Conservation (phyloP, 495 filamentous ascomycete genomes). For the Penicillium lagena region DNA sequence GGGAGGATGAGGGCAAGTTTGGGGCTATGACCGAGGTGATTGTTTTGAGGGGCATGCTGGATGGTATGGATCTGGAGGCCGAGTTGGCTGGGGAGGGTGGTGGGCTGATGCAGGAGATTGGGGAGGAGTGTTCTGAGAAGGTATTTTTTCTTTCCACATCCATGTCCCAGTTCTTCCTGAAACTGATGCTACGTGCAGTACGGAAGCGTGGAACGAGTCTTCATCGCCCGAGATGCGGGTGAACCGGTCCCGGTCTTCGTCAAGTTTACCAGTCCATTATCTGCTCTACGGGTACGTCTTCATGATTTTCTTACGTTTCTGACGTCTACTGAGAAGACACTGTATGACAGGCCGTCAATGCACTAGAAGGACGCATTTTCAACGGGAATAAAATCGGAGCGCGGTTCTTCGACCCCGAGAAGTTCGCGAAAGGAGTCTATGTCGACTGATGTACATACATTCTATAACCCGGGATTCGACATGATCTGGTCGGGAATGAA, state of each 20-base stretch:
- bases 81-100: constrained; percentile 60
- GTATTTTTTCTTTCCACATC: constrained; percentile 22
- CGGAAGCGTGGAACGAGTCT: constrained; percentile 78
- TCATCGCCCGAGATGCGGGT: constrained; percentile 53
- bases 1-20: constrained; percentile 54
- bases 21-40: constrained; percentile 76
- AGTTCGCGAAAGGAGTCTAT: constrained; percentile 71
- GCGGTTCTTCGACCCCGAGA: constrained; percentile 71
- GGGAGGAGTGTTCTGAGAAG: constrained; percentile 82
- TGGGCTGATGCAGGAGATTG: constrained; percentile 85
- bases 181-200: constrained; percentile 44
- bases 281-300: constrained; percentile 60
- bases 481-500: too few relatives aligned
- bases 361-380: constrained; percentile 74
- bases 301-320: constrained; percentile 20
- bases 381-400: constrained; percentile 78
- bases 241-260: constrained; percentile 70
- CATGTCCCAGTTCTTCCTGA: background rate
- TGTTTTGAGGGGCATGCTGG: constrained; percentile 71
- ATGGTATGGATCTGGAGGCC: constrained; percentile 64
- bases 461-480: background rate
- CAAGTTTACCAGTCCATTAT: constrained; percentile 76
- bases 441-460: constrained; percentile 20
- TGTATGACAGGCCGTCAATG: constrained; percentile 69
- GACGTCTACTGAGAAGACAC: background rate